These are phyloP conservation scores for Stromatinia cepivora DNA, from an alignment of 2,329 filamentous ascomycete species.

Conservation along the genomic window DNA sequence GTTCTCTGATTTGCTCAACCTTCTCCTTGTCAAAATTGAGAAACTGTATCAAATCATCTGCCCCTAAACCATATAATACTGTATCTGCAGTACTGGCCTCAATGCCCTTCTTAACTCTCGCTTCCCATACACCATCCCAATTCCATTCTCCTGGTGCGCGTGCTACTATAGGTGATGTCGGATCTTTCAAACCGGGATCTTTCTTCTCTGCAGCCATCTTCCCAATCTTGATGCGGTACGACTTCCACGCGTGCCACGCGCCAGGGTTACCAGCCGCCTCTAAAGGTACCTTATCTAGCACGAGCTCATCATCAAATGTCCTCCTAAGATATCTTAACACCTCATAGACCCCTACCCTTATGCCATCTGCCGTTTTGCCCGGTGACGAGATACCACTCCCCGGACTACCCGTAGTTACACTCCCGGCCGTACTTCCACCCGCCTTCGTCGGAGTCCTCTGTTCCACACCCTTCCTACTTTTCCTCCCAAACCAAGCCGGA, in stretches of 20 bases:
- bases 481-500: constrained; percentile 79
- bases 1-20: constrained; percentile 58
- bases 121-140: constrained; percentile 97
- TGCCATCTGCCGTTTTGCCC: constrained; percentile 20
- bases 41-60: constrained; percentile 74
- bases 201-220: constrained; percentile 28
- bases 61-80: constrained; percentile 69
- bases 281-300: constrained; percentile 77
- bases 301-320: constrained; percentile 73
- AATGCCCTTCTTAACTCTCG: constrained; percentile 78
- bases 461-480: constrained; percentile 37
- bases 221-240: constrained; percentile 58
- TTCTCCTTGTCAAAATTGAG: constrained; percentile 61
- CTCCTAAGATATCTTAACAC: constrained; percentile 79
- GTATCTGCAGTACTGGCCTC: constrained; percentile 75
- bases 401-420: constrained; percentile 26
- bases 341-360: constrained; percentile 55
- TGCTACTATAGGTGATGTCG: constrained; percentile 14
- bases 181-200: constrained; percentile 3
- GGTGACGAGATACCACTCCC: constrained; percentile 9
- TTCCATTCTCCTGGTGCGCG: constrained; percentile 84
- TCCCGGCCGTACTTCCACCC: constrained; percentile 29
- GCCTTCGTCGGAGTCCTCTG: constrained; percentile 34
- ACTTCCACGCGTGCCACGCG: constrained; percentile 91
- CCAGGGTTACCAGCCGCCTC: constrained; percentile 85